phyloP scores from a whole-genome alignment of 441 rosid genomes.

The Erysimum cheiri region DNA sequence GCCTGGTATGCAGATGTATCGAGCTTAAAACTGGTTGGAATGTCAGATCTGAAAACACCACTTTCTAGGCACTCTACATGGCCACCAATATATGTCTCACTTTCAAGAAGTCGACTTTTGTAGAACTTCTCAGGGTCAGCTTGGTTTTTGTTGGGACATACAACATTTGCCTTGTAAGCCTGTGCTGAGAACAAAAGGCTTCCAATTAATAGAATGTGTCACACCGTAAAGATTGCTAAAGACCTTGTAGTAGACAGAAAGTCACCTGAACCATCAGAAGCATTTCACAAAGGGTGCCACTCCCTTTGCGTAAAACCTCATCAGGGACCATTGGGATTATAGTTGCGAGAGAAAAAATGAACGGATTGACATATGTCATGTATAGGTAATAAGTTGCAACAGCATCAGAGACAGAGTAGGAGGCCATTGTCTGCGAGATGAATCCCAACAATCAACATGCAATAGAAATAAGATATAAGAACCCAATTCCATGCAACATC shows the following conservation, averaged over 20 bases:
- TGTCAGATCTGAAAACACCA: constrained; percentile 99
- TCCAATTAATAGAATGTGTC: constrained; percentile 35
- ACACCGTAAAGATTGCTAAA: constrained; percentile 32
- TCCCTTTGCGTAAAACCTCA: constrained; percentile 99
- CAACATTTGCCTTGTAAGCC: constrained; percentile 96
- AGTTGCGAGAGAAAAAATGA: constrained; percentile 96
- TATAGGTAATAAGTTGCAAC: constrained; percentile 96
- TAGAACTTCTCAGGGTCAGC: constrained; percentile 90
- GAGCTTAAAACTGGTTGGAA: constrained; percentile 93
- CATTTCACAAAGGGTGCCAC: constrained; percentile 99
- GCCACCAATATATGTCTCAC: constrained; percentile 98
- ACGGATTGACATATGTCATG: constrained; percentile 98
- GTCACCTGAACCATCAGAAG: constrained; percentile 97
- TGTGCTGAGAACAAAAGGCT: constrained; percentile 48
- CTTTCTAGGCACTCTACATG: constrained; percentile 99
- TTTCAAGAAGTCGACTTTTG: constrained; percentile 86
- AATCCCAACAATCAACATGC: constrained; percentile 39
- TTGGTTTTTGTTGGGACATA: constrained; percentile 98
- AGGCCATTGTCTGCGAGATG: constrained; percentile 93
- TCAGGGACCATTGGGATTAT: constrained; percentile 99
- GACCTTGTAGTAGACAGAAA: constrained; percentile 41
- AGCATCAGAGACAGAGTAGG: constrained; percentile 99
- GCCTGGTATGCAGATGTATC: constrained; percentile 83
- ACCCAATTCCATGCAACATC: constrained; percentile 13
- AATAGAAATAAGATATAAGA: constrained; percentile 39